These are phyloP conservation scores for Cadophora sp. DNA, from an alignment of 2,329 filamentous ascomycete species.

Conservation along the genomic window DNA sequence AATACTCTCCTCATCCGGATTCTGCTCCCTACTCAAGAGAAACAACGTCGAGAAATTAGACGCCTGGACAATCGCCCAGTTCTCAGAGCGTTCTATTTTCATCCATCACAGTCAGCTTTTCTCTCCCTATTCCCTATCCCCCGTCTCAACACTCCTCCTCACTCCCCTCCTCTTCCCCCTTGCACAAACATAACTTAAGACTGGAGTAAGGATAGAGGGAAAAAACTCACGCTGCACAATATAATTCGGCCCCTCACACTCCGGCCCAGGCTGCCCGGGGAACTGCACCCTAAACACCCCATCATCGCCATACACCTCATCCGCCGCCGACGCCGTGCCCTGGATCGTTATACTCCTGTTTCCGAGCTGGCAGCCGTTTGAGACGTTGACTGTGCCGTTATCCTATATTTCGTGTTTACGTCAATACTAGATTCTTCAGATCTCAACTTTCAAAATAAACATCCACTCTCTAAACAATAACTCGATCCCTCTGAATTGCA, in stretches of 20 bases:
- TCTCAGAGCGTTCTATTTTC: constrained; percentile 5
- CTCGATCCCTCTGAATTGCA: too few species aligned
- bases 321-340: constrained; percentile 6
- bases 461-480: too few species aligned
- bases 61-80: constrained; percentile 16
- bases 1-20: constrained; percentile 17
- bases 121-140: not conserved
- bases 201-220: not conserved
- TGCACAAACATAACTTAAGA: not conserved
- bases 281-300: constrained; percentile 20
- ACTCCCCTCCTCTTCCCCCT: not conserved
- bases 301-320: constrained; percentile 10
- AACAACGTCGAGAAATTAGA: constrained; percentile 20
- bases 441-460: too few species aligned
- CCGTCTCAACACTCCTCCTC: not conserved
- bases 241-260: constrained; percentile 15
- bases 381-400: constrained; percentile 16
- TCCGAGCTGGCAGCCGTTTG: constrained; percentile 18
- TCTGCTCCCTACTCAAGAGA: constrained; percentile 15
- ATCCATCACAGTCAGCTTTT: not conserved
- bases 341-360: constrained; percentile 12
- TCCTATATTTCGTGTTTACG: too few species aligned
- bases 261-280: not conserved
- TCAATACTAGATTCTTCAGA: too few species aligned
- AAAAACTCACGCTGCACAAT: constrained; percentile 12